Evolutionary conservation across 805 yeast species (phyloP), one percentile per base, ranked within the genome.

Genomic region (Groenewaldozyma salmanticensis): DNA sequence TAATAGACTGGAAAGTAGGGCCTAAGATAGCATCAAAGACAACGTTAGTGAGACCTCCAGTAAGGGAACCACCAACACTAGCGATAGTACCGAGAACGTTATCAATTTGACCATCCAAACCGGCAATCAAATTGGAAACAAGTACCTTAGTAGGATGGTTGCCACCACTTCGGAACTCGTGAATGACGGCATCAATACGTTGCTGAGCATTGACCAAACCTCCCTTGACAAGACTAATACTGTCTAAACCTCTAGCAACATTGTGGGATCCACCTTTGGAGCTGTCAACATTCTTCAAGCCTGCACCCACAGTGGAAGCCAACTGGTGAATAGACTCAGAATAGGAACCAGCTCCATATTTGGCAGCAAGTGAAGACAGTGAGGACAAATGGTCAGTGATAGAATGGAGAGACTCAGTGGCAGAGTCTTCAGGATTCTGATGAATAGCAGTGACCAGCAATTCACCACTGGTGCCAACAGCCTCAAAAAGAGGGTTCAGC

Each of bases 81-180:
- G 46, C 42, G 27, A 49, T 42, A 21, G 49, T 42, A 18, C 54
- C 55, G 21, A 52, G 48, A 7, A 47, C 43, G 44, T 59, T 59
- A 42, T 59, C 62, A 40, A 54, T 46, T 46, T 59, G 63, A 17
- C 57, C 54, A 43, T 59, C 64, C 16, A 56, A 45, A 31, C 62
- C 63, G 18, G 61, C 54, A 39, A 59, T 52, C 38, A 45, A 40
- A 35, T 43, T 41, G 7, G 39, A 42, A 31, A 49, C n/a, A n/a
- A 40, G 44, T 15, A 37, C 46, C 13, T 48, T 21, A 21, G 41
- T 42, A n/a, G 51, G 46, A 11, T 33, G 37, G 20, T 38, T 21
- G 21, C 38, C 40, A 15, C 22, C 31, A 4, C 7, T 38, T 29
- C 21, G 15, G 29, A 38, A 24, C 15, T 32, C 7, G 5, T 38